Percentiles rank a stretch among this genome's conserved stretches.
phyloP scores from a whole-genome alignment of 129 eudicot species.

The Solidago caesia region DNA sequence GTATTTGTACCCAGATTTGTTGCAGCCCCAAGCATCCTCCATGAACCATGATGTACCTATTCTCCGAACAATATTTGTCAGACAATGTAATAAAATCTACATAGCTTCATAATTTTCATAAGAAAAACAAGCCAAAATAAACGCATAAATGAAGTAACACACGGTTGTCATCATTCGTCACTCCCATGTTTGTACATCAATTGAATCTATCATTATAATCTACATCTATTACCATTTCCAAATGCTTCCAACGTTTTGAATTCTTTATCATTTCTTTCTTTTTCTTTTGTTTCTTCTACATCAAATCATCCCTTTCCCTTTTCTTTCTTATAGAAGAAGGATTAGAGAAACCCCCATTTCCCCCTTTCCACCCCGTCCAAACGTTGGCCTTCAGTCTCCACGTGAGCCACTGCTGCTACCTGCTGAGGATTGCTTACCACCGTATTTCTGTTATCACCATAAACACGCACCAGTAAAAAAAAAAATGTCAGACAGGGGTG shows the following conservation, averaged over 20 bases:
- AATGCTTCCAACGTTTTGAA: conserved; percentile 4
- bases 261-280: conserved; percentile 14
- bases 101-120: not conserved
- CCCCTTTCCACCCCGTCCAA: not conserved
- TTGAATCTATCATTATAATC: conserved; percentile 30
- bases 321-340: not conserved
- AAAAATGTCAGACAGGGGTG: not conserved
- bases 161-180: conserved; percentile 7
- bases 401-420: conserved; percentile 42
- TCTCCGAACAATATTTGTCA: not conserved
- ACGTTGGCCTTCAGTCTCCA: conserved; percentile 38
- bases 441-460: conserved; percentile 43
- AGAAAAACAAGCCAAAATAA: conserved; percentile 20
- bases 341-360: not conserved
- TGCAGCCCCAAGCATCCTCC: not conserved
- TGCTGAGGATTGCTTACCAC: conserved; percentile 48
- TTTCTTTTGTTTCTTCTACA: conserved; percentile 17
- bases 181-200: conserved; percentile 32
- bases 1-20: not conserved
- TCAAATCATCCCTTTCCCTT: conserved; percentile 2
- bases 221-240: conserved; percentile 29
- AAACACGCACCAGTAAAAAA: not conserved
- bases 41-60: not conserved
- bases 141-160: conserved; percentile 18
- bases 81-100: not conserved